Evolutionary conservation across 768 basidiomycete genomes (phyloP), one percentile per base, ranked within the genome.

Genomic region (Kwoniella botswanensis): DNA sequence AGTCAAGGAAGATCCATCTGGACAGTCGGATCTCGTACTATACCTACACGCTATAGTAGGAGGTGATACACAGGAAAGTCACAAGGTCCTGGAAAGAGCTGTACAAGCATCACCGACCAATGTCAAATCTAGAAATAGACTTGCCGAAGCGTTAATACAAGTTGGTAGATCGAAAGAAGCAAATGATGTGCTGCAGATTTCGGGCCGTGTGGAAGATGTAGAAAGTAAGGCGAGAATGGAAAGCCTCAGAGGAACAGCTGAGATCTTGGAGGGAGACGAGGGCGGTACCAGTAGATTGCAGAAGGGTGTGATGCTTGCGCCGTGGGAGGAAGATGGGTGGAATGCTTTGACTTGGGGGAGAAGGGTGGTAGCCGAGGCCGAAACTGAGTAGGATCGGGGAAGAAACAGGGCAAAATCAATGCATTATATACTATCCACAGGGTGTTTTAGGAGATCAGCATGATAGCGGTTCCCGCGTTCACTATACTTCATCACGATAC

Each of bases 11-110:
- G 94, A 95, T 83, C 90, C 91, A 10, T 81, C 85, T 46, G 86
- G 89, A 68, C 88, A 92, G 71, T 89, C 92, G 43, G 87, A 90
- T 55, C 88, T 91, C 80, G 86, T 97, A 65, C 85, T 93, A 11
- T 85, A 89, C 10, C 88, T 90, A 73, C 89, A 94, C 76, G 86
- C 90, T 77, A 87, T 94, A 17, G 26, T 56, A 4, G 58, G 71
- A 41, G 71, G 65, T 21, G 29, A 75, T 7, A 5, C 53, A 26
- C 73, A 71, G 4, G 71, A 71, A 18, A 76, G 74, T 6, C 53
- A 71, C 21, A 46, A 58, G 3, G 53, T 76, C 9, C 67, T 80
- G 2, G 61, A 77, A 29, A 42, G 61, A 5, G 70, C 74, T 1
- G 55, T 68, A 6, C 69, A 65, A 17, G 42, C 69, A 2, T 60